These are phyloP conservation scores for Glaciozyma martinii DNA, from an alignment of 768 basidiomycete genomes.

Conservation along the genomic window DNA sequence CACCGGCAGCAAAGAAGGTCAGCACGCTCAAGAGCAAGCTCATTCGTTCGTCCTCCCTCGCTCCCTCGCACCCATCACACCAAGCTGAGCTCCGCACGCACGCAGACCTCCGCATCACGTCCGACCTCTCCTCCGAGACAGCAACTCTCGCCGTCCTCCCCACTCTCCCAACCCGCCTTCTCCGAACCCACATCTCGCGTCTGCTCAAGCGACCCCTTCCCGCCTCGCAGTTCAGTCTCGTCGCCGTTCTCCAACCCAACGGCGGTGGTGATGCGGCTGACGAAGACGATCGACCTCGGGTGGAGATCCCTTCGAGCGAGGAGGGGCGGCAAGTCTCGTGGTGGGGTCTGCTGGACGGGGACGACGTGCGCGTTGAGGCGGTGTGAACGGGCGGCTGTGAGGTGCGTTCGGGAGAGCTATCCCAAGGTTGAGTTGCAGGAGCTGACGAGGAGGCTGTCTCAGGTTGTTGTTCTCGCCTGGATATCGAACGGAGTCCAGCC, in stretches of 20 bases:
- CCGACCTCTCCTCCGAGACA: background rate
- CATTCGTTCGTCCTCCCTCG: constrained; percentile 7
- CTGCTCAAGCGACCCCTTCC: constrained; percentile 5
- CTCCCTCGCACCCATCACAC: background rate
- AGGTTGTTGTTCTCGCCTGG: too few relatives aligned
- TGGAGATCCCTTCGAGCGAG: constrained; percentile 15
- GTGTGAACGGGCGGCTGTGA: too few relatives aligned
- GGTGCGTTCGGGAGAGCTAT: background rate
- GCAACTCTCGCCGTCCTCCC: constrained; percentile 15
- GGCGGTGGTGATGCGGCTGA: too few relatives aligned
- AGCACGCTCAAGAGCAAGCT: constrained; percentile 6
- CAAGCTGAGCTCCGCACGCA: background rate
- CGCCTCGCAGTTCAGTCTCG: constrained; percentile 6
- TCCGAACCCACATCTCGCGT: constrained; percentile 22
- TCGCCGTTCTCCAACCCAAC: background rate
- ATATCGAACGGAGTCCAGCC: too few relatives aligned
- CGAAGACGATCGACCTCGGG: background rate
- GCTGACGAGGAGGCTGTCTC: too few relatives aligned
- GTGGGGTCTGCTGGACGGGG: constrained; percentile 20
- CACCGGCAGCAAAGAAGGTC: background rate
- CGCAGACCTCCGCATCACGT: background rate
- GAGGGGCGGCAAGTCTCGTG: constrained; percentile 22
- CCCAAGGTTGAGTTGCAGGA: too few relatives aligned
- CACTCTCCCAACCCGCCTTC: constrained; percentile 14
- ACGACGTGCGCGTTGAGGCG: constrained; percentile 3